Base-by-base conservation (phyloP, 169 alveolate species). In the Plasmodium blacklocki region DNA sequence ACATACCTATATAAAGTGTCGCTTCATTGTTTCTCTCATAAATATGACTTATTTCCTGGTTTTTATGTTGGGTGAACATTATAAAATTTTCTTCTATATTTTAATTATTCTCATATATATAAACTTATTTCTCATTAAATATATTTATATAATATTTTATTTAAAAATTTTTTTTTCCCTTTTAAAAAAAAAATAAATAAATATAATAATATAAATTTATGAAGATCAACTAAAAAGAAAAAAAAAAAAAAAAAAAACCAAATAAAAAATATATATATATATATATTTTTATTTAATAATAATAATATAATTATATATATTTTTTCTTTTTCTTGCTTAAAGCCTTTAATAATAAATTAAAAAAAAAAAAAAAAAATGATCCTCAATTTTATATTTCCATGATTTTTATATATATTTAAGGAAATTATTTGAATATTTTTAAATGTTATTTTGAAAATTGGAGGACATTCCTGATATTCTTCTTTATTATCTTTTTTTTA, bases 11-110 rank as follows among this genome's bases (percentile, higher is more conserved):
- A 90, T 97, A 97, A 45, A 96, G 78, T 49, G 98, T 97, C 54
- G 98, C 98, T 83, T 97, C 98, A 74, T 96, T 98, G 85, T 97
- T 96, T 66, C 98, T 92, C 80, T 97, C 98, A 73, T 92, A 97
- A 58, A 96, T 88, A 47, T 94, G 97, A 60, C 93, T 93, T 87
- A 97, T 93, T 76, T 96, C 98, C 94, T 68, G 73, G 93, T 66
- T 64, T 93, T 83, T 63, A 94, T 74, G 56, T 78, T 80, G 86
- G 47, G 45, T 73, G 49, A 68, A 83, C 91, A 83, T 83, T 49
- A 83, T 83, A 83, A 50, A 50, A 64, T n/a, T 21, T 19, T 52
- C 60, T 52, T 60, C 88, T 74, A 60, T 60, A 21, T 45, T 76
- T 32, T 54, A 76, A 60, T 50, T 50, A 76, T 76, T 64, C 67